Evolutionary conservation across 805 yeast species (phyloP).

Genomic region (Cyberlindnera mississippiensis): DNA sequence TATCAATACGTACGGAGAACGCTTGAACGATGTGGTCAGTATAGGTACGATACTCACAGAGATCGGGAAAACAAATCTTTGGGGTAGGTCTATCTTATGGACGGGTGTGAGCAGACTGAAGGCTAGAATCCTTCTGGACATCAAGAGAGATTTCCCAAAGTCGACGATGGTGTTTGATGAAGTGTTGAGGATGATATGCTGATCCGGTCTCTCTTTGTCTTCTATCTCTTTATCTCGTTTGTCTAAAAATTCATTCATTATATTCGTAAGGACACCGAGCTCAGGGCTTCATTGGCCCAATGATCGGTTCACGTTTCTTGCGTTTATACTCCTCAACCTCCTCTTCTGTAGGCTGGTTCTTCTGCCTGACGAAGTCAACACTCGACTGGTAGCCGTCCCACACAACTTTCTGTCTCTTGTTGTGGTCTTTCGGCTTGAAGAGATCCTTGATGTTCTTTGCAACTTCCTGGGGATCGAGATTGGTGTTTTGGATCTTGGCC

Average conservation of each 20-base stretch:
- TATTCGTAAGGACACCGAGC: not conserved
- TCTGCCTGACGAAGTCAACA: slow-evolving; percentile 21
- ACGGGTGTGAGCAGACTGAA: not conserved
- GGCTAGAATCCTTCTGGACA: not conserved
- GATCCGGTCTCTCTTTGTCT: too few species aligned
- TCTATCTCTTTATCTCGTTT: too few species aligned
- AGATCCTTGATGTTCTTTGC: slow-evolving; percentile 55
- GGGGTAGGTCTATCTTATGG: too few species aligned
- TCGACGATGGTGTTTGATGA: not conserved
- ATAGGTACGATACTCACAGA: not conserved
- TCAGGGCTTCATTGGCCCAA: slow-evolving; percentile 14
- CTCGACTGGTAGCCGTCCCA: slow-evolving; percentile 35
- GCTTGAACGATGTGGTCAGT: slow-evolving; percentile 2
- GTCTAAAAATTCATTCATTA: too few species aligned
- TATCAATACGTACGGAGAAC: slow-evolving; percentile 5
- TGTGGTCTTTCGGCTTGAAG: slow-evolving; percentile 29
- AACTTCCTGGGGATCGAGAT: slow-evolving; percentile 53
- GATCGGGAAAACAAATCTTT: slow-evolving; percentile 10
- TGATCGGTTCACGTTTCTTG: slow-evolving; percentile 14
- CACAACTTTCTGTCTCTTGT: slow-evolving; percentile 28
- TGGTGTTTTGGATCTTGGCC: slow-evolving; percentile 47
- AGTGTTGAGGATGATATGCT: too few species aligned
- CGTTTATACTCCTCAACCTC: slow-evolving; percentile 26
- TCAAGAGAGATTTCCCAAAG: not conserved
- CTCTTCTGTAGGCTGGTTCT: slow-evolving; percentile 18